Base-by-base conservation (phyloP, 1,284 basidiomycete species). In the Fistulina hepatica region DNA sequence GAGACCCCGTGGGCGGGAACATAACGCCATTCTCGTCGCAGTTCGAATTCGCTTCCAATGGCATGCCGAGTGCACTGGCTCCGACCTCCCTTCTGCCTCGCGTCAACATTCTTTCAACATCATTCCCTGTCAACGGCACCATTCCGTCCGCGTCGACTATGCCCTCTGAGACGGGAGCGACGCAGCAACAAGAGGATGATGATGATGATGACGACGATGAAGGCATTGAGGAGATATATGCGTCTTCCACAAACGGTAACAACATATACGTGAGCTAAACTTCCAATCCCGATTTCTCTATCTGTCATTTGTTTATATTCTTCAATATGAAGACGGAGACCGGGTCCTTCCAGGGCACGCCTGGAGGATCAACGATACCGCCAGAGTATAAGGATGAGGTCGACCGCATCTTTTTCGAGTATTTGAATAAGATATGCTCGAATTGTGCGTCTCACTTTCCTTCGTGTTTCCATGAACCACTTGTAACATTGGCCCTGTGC, bases 381-480 rank as follows among this genome's bases (percentile, higher is more conserved):
- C 67, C 72, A 47, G 93, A 95, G 54, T 83, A 92, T 49, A 75
- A 79, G 42, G 59, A 61, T 24, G 80, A 85, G 51, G 80, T 97
- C 36, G 93, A 97, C 57, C 73, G 79, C 40, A 81, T 97, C 53
- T 97, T 98, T 63, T 80, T 90, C 53, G 77, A 85, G 48, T 98
- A 88, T 56, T 63, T 98, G 47, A 92, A 83, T 52, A 73, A 68
- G 39, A 74, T 90, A 37, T 97, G 94, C 62, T 95, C 90, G 13
- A 88, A 97, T 59, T 59, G 91, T 92, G 57, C 64, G 84, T 67
- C 39, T 28, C 43, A 33, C 37, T 28, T 28, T 35, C 28, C 13
- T 30, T 20, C 15, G 22, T 13, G 33, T 30, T 36, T 40, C 37
- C 39, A 21, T 49, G 16, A 13, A 39, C 46, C 44, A 32, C 36